Base-by-base conservation (phyloP, 2,329 filamentous ascomycete genomes). In the Sarocladium oryzae region DNA sequence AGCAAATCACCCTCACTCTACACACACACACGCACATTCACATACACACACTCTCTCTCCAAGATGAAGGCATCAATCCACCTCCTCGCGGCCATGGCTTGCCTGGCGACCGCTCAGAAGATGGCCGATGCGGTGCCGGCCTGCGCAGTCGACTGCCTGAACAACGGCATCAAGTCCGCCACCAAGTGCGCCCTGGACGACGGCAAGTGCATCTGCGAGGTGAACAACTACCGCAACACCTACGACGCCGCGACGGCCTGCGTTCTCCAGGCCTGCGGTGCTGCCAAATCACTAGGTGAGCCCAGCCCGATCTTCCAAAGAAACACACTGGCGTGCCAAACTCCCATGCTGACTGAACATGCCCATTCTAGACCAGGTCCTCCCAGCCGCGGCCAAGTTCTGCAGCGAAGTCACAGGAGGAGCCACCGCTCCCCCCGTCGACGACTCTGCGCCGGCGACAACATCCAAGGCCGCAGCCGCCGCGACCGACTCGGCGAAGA, bases 261-360 rank as follows among this genome's bases (percentile, higher is more conserved):
- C 28, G 67, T 69, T 13, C 75, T 71, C 53, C 72, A 73, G 3
- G 62, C 66, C 20, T 65, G 66, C 24, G 71, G 75, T 21, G 66
- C 71, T 16, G 65, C 69, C 16, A 40, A 40, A 21, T 20, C 37
- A 40, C 37, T 40, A 40, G 37, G 37, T 40, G 7, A 4, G 37
- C 15, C n/a, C n/a, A n/a, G n/a, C n/a, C n/a, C n/a, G n/a, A 18
- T 49, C n/a, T 48, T 28, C 37, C 13, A 15, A n/a, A n/a, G n/a
- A n/a, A n/a, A n/a, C n/a, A n/a, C n/a, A n/a, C n/a, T n/a, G n/a
- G n/a, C n/a, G n/a, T n/a, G n/a, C n/a, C n/a, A n/a, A n/a, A n/a
- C n/a, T n/a, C n/a, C n/a, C n/a, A n/a, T n/a, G n/a, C n/a, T n/a
- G n/a, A n/a, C n/a, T n/a, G n/a, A n/a, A n/a, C n/a, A n/a, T n/a